Conservation (phyloP, 2,329 filamentous ascomycete genomes). For the Colletotrichum cereale region DNA sequence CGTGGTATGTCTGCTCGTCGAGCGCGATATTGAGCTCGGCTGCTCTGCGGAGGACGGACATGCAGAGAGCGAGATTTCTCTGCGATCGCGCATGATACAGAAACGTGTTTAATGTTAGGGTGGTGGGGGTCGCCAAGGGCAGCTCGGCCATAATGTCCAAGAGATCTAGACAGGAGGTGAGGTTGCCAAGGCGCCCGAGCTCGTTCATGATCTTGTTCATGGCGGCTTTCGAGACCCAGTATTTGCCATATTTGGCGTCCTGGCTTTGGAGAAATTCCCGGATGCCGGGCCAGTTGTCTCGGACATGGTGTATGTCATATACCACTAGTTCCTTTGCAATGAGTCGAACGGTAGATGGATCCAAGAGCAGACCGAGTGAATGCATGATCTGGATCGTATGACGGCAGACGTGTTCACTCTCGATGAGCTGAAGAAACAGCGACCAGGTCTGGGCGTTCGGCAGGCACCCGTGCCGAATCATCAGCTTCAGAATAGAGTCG, state of each 20-base stretch:
- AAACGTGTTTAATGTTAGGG: slow-evolving; percentile 54
- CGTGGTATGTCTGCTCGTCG: slow-evolving; percentile 51
- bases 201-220: slow-evolving; percentile 57
- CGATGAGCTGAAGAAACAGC: slow-evolving; percentile 64
- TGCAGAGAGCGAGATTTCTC: slow-evolving; percentile 49
- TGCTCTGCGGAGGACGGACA: slow-evolving; percentile 48
- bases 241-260: slow-evolving; percentile 57
- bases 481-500: slow-evolving; percentile 53
- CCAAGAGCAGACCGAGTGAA: slow-evolving; percentile 56
- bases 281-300: slow-evolving; percentile 53
- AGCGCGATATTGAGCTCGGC: slow-evolving; percentile 43
- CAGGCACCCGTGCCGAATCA: slow-evolving; percentile 53
- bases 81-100: slow-evolving; percentile 48
- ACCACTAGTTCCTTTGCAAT: slow-evolving; percentile 59
- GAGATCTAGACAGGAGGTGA: slow-evolving; percentile 45
- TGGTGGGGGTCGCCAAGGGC: slow-evolving; percentile 8
- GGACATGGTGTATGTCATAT: slow-evolving; percentile 54
- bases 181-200: slow-evolving; percentile 55
- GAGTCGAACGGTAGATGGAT: slow-evolving; percentile 50
- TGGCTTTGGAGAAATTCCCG: slow-evolving; percentile 56
- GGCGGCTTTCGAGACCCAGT: slow-evolving; percentile 57
- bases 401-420: slow-evolving; percentile 67
- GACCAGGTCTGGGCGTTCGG: slow-evolving; percentile 63
- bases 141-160: slow-evolving; percentile 45
- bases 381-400: slow-evolving; percentile 62